These are phyloP conservation scores for Somion occarium DNA, from an alignment of 1,284 basidiomycete species.

Conservation along the genomic window DNA sequence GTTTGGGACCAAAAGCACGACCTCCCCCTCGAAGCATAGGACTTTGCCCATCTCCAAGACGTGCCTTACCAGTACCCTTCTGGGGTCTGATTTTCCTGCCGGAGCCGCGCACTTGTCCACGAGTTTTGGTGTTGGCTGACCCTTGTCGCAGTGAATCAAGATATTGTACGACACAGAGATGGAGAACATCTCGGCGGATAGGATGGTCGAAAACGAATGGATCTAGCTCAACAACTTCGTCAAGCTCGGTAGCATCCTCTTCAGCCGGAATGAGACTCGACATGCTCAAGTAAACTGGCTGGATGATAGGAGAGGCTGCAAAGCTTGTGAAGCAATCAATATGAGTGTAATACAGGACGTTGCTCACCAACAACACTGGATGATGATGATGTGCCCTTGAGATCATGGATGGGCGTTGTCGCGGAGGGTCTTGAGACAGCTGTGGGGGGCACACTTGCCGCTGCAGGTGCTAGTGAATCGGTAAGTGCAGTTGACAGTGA, in stretches of 20 bases:
- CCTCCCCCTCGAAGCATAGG: constrained; percentile 93
- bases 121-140: constrained; percentile 88
- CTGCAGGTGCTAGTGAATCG: background rate
- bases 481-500: background rate
- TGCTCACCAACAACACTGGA: background rate
- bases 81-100: constrained; percentile 87
- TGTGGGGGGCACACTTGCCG: background rate
- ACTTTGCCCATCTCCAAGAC: constrained; percentile 84
- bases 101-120: constrained; percentile 86
- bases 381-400: too few relatives aligned
- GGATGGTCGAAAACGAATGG: constrained; percentile 84
- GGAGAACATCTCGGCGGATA: constrained; percentile 88
- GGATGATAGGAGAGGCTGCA: constrained; percentile 36
- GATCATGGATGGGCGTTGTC: too few relatives aligned
- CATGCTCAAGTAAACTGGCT: constrained; percentile 56
- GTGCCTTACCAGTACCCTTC: constrained; percentile 89
- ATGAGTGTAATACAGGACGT: background rate
- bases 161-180: constrained; percentile 89
- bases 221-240: constrained; percentile 69
- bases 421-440: too few relatives aligned
- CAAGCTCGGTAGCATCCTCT: constrained; percentile 33
- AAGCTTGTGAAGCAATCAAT: too few relatives aligned
- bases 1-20: constrained; percentile 86
- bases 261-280: constrained; percentile 46
- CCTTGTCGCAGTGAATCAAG: constrained; percentile 87